A percentile compares a stretch with the other conserved stretches of the same genome.
Conservation (phyloP, 2,329 filamentous ascomycete genomes). For the Exophiala lecanii-corni region DNA sequence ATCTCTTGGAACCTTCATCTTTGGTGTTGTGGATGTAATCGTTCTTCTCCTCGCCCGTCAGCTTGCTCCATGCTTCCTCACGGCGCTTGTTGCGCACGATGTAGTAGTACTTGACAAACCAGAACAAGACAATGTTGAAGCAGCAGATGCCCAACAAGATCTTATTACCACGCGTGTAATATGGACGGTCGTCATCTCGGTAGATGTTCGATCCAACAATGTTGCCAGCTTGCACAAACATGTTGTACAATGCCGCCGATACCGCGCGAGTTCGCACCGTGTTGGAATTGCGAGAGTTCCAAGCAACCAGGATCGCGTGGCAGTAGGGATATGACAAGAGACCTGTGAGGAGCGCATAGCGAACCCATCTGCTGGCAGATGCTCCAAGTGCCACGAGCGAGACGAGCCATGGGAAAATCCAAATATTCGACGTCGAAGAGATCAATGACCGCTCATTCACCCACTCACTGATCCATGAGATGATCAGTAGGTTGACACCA, state of each 20-base stretch:
- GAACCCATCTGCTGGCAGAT: slow-evolving; percentile 44
- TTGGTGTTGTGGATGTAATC: slow-evolving; percentile 41
- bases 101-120: slow-evolving; percentile 39
- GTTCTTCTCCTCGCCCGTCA: slow-evolving; percentile 44
- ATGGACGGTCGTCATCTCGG: slow-evolving; percentile 49
- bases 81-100: slow-evolving; percentile 46
- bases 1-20: slow-evolving; percentile 45
- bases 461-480: slow-evolving; percentile 44
- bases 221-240: slow-evolving; percentile 34
- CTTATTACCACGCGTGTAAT: slow-evolving; percentile 53
- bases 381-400: slow-evolving; percentile 46
- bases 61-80: slow-evolving; percentile 42
- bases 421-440: slow-evolving; percentile 49
- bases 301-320: slow-evolving; percentile 56
- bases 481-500: slow-evolving; percentile 38
- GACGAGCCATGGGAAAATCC: slow-evolving; percentile 57
- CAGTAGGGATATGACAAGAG: slow-evolving; percentile 53
- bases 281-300: slow-evolving; percentile 59
- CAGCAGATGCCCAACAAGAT: slow-evolving; percentile 50
- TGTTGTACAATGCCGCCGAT: slow-evolving; percentile 37
- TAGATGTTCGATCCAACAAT: slow-evolving; percentile 42
- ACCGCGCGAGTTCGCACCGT: slow-evolving; percentile 51
- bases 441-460: slow-evolving; percentile 45
- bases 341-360: slow-evolving; percentile 47
- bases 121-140: slow-evolving; percentile 44